Evolutionary conservation across 2,329 filamentous ascomycete genomes (phyloP).

Genomic region (Xylaria sp.): DNA sequence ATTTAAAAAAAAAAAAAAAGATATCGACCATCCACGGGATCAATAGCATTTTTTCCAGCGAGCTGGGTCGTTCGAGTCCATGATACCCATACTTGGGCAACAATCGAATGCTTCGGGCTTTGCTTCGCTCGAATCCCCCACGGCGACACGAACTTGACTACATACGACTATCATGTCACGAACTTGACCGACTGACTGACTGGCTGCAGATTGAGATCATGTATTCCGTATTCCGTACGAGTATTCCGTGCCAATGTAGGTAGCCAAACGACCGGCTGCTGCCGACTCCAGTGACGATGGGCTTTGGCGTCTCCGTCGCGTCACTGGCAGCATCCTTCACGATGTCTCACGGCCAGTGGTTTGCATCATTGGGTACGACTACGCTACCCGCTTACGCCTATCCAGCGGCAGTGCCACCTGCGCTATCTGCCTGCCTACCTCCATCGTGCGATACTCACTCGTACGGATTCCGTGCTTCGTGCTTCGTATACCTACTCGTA

Average conservation of each 20-base stretch:
- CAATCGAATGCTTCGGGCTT: neutral
- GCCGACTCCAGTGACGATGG: neutral
- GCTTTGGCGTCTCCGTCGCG: neutral
- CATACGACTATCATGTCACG: neutral
- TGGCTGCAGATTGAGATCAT: neutral
- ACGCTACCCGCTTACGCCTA: neutral
- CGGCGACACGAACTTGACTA: neutral
- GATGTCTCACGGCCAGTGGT: conserved; percentile 4
- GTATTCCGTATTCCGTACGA: neutral
- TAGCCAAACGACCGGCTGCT: conserved; percentile 1
- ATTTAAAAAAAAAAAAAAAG: too few species aligned
- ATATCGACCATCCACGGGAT: too few species aligned
- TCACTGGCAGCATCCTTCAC: neutral
- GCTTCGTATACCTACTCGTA: neutral
- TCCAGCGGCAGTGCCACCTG: neutral
- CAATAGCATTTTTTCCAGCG: too few species aligned
- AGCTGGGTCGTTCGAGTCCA: too few species aligned
- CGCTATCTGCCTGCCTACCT: too few species aligned
- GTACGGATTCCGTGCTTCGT: neutral
- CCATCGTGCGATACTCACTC: neutral
- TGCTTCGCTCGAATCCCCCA: neutral
- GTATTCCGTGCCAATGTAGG: neutral
- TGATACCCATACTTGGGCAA: neutral
- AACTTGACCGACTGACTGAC: neutral
- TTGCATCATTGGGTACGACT: conserved; percentile 5